A percentile compares a stretch with the other conserved stretches of the same genome.
Evolutionary conservation across 495 filamentous ascomycete genomes (phyloP).

Genomic region (Aspergillus affinis): DNA sequence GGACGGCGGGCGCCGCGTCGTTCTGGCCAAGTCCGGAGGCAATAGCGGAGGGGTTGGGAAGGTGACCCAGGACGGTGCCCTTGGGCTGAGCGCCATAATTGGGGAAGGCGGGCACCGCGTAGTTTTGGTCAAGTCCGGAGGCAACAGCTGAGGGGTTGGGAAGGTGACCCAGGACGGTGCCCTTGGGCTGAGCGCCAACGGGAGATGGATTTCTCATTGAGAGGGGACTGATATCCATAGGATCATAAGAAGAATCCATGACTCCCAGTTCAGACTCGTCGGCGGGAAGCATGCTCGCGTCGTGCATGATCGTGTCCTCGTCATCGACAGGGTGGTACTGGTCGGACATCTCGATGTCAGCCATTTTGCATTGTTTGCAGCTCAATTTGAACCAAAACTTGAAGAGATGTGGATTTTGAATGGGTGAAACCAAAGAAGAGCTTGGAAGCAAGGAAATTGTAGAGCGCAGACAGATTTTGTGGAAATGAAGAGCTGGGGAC

Average conservation of each 20-base stretch:
- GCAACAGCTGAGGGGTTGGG: neutral
- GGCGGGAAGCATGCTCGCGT: conserved; percentile 12
- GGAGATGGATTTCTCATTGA: neutral
- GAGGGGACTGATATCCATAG: conserved; percentile 21
- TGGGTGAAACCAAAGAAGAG: neutral
- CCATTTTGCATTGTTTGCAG: conserved; percentile 12
- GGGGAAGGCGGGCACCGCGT: neutral
- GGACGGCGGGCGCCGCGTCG: neutral
- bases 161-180: conserved; percentile 1
- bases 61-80: neutral
- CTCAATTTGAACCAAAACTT: conserved; percentile 3
- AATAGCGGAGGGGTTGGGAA: neutral
- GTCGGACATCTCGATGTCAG: conserved; percentile 7
- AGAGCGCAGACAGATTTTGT: neutral
- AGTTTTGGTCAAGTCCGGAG: neutral
- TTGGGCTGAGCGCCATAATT: too few relatives aligned
- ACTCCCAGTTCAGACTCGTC: neutral
- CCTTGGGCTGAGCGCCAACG: neutral
- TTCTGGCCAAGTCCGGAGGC: neutral
- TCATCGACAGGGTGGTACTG: conserved; percentile 7
- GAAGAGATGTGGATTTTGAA: neutral
- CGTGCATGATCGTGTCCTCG: conserved; percentile 19
- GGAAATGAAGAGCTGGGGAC: neutral
- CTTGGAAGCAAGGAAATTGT: neutral
- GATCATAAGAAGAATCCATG: conserved; percentile 8